Conservation (phyloP, 2,329 filamentous ascomycete species). For the Trichoderma sp. region DNA sequence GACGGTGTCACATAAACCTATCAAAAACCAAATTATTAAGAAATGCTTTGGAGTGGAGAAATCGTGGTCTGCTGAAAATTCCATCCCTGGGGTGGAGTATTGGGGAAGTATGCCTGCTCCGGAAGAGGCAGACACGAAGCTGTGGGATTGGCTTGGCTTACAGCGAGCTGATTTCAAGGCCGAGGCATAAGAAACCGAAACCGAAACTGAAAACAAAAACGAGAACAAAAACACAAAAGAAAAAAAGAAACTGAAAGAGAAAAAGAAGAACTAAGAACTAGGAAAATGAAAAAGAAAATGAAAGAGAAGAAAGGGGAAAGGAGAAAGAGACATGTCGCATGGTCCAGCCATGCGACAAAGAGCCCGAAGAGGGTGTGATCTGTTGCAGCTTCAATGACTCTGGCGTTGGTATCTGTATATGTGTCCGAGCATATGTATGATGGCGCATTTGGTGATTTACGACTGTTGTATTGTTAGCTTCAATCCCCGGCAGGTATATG, state of each 20-base stretch:
- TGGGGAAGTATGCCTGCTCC: conserved; percentile 9
- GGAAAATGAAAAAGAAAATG: not conserved
- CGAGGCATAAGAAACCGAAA: not conserved
- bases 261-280: not conserved
- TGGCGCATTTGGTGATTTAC: not conserved
- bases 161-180: conserved; percentile 14
- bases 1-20: conserved; percentile 23
- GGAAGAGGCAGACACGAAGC: conserved; percentile 16
- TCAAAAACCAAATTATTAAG: conserved; percentile 20
- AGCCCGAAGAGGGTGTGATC: too few species aligned
- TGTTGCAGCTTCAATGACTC: not conserved
- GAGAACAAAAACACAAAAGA: not conserved
- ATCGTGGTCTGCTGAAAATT: conserved; percentile 18
- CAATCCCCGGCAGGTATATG: not conserved
- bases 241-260: not conserved
- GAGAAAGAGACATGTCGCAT: not conserved
- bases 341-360: not conserved
- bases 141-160: conserved; percentile 22
- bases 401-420: not conserved
- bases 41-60: conserved; percentile 21
- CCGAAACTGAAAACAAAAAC: not conserved
- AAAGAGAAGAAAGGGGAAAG: too few species aligned
- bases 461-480: not conserved
- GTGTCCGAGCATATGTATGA: not conserved
- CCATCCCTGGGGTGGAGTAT: conserved; percentile 20